phyloP scores from a whole-genome alignment of 805 yeast genomes.

The Zygotorulaspora sp. region DNA sequence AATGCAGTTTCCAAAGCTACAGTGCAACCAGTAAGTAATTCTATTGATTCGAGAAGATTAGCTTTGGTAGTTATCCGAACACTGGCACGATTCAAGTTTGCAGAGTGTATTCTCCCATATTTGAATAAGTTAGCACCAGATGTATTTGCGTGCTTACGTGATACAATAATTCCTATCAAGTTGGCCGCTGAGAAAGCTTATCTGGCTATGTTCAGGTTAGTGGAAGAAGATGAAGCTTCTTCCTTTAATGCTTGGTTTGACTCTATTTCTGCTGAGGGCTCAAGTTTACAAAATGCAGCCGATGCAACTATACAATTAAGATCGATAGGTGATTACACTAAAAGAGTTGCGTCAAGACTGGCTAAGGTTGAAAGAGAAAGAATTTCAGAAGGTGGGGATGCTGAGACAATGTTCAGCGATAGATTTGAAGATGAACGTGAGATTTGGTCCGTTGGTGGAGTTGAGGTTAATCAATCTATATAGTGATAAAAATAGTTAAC shows the following conservation, averaged over 20 bases:
- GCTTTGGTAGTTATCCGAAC: slow-evolving; percentile 74
- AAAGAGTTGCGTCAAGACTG: slow-evolving; percentile 82
- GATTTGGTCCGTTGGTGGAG: slow-evolving; percentile 83
- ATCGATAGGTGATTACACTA: slow-evolving; percentile 82
- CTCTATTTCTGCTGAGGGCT: slow-evolving; percentile 32
- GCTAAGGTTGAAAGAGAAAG: slow-evolving; percentile 86
- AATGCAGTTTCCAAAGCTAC: slow-evolving; percentile 46
- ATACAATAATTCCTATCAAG: slow-evolving; percentile 83
- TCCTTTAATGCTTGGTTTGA: slow-evolving; percentile 64
- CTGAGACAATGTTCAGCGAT: slow-evolving; percentile 77
- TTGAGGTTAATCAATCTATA: slow-evolving; percentile 38
- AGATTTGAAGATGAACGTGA: slow-evolving; percentile 81
- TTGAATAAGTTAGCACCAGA: slow-evolving; percentile 60
- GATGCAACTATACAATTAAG: slow-evolving; percentile 57
- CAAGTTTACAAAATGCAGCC: slow-evolving; percentile 38
- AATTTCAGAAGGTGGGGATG: slow-evolving; percentile 86
- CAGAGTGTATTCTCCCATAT: slow-evolving; percentile 46
- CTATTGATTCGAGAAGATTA: slow-evolving; percentile 75
- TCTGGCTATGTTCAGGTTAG: slow-evolving; percentile 63
- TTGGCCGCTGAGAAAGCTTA: slow-evolving; percentile 92
- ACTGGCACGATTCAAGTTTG: slow-evolving; percentile 57
- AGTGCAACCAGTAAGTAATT: slow-evolving; percentile 52
- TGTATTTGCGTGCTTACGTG: slow-evolving; percentile 79
- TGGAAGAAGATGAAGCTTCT: slow-evolving; percentile 55
- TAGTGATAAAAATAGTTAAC: too few species aligned